Conservation (phyloP, 179 eudicot species). For the Heliamphora pulchella region DNA sequence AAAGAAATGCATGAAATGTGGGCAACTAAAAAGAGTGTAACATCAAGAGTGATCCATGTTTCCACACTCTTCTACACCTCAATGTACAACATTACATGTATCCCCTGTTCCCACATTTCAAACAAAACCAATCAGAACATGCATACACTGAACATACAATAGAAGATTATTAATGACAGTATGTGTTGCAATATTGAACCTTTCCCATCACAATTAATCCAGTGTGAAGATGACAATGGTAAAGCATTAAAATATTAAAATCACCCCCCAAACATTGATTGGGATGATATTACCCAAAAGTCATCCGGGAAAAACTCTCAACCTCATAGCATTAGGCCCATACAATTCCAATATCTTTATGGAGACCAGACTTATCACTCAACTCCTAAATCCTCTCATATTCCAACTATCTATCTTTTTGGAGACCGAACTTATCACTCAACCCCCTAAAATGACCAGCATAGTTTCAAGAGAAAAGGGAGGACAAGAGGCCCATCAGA, state of each 20-base stretch:
- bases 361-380: too few relatives aligned
- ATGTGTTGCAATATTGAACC: neutral
- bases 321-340: too few relatives aligned
- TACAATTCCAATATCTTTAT: too few relatives aligned
- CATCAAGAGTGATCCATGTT: neutral
- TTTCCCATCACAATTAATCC: neutral
- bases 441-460: too few relatives aligned
- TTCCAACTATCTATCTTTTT: too few relatives aligned
- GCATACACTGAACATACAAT: neutral
- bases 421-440: too few relatives aligned
- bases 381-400: too few relatives aligned
- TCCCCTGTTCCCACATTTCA: neutral
- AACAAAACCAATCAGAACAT: slow-evolving; percentile 9
- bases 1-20: slow-evolving; percentile 8
- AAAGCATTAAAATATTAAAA: neutral
- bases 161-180: neutral
- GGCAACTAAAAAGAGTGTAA: neutral
- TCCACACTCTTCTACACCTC: neutral
- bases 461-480: too few relatives aligned
- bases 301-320: too few relatives aligned
- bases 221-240: neutral
- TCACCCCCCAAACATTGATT: too few relatives aligned
- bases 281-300: too few relatives aligned
- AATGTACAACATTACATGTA: neutral
- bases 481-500: too few relatives aligned